These are phyloP conservation scores for Cryphonectria nitschkei DNA, from an alignment of 2,329 filamentous ascomycete species.

Conservation along the genomic window DNA sequence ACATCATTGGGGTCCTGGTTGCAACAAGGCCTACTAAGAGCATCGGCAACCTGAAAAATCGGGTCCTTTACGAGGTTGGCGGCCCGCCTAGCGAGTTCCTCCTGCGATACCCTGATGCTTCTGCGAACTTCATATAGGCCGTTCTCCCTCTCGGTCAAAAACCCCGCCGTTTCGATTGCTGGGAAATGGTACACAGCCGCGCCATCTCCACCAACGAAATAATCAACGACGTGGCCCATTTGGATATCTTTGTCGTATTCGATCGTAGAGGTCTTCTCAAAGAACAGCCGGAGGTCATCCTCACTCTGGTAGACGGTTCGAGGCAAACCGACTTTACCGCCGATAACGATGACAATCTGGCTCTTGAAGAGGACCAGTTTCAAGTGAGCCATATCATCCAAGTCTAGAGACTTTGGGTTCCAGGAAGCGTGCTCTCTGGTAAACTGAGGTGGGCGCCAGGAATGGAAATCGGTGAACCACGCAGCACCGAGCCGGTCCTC, in stretches of 20 bases:
- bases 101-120: background rate
- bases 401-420: background rate
- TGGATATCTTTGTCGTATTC: background rate
- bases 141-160: background rate
- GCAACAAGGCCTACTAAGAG: background rate
- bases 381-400: background rate
- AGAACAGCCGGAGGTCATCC: background rate
- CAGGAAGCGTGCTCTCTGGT: background rate
- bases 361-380: background rate
- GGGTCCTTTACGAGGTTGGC: background rate
- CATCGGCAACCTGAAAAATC: background rate
- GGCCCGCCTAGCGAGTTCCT: background rate
- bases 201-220: background rate
- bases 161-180: background rate
- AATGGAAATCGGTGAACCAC: slow-evolving; percentile 3
- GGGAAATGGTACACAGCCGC: background rate
- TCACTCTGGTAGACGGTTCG: background rate
- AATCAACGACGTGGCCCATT: background rate
- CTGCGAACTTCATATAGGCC: background rate
- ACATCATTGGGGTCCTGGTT: background rate
- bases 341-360: slow-evolving; percentile 4
- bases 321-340: background rate
- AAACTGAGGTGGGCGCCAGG: background rate
- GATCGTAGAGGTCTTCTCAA: too few species aligned
- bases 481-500: background rate